Conservation (phyloP, 805 yeast genomes). For the Sugiyamaella valdiviana region DNA sequence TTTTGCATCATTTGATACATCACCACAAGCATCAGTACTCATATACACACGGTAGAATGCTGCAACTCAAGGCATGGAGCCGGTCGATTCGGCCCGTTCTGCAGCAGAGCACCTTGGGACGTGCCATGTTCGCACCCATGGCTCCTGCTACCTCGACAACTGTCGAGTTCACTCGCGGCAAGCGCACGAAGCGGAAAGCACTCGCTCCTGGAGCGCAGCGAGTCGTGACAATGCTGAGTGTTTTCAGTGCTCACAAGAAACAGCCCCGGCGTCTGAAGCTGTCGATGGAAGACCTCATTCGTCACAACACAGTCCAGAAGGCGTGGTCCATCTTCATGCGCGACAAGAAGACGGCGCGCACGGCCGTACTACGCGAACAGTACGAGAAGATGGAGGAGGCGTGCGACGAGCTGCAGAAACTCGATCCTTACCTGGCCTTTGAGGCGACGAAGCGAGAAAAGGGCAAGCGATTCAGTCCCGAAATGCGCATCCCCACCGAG, state of each 20-base stretch:
- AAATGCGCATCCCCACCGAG: conserved; percentile 81
- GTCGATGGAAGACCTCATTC: conserved; percentile 71
- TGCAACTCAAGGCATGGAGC: background rate
- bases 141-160: background rate
- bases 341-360: conserved; percentile 41
- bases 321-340: conserved; percentile 72
- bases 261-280: conserved; percentile 77
- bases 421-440: conserved; percentile 47
- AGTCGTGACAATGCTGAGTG: conserved; percentile 59
- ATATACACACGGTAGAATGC: background rate
- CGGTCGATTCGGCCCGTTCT: background rate
- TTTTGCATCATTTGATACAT: too few species aligned
- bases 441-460: conserved; percentile 54
- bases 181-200: conserved; percentile 40
- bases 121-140: background rate
- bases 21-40: background rate
- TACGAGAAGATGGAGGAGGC: conserved; percentile 62
- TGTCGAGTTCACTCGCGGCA: conserved; percentile 39
- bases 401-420: conserved; percentile 52
- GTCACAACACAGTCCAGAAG: conserved; percentile 72
- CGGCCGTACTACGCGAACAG: conserved; percentile 42
- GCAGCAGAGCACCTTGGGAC: background rate
- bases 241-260: conserved; percentile 78
- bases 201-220: conserved; percentile 45
- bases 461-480: conserved; percentile 68